Evolutionary conservation across 1,284 basidiomycete species (phyloP).

Genomic region (Inonotus hispidus): DNA sequence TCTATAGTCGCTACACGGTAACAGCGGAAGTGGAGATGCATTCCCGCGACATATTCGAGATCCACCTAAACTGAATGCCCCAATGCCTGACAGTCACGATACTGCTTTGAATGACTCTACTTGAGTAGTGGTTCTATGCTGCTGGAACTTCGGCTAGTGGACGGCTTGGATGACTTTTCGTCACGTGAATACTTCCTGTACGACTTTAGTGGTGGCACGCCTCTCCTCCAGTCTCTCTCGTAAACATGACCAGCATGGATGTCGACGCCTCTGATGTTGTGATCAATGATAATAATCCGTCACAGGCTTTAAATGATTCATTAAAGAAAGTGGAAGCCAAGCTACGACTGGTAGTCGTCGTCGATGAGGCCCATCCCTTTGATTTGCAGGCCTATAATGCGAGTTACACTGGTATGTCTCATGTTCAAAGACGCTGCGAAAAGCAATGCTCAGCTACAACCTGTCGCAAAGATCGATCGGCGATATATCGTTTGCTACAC

Average conservation of each 20-base stretch:
- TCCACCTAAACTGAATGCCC: no score
- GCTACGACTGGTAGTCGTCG: conserved; percentile 31
- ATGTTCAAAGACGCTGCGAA: not conserved
- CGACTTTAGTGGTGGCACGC: not conserved
- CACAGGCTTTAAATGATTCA: not conserved
- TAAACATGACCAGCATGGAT: conserved; percentile 13
- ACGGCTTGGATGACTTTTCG: no score
- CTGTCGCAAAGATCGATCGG: conserved; percentile 49
- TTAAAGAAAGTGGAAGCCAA: conserved; percentile 14
- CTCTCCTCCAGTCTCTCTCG: not conserved
- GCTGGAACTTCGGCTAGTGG: no score
- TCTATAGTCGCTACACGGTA: no score
- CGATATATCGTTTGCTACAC: conserved; percentile 62
- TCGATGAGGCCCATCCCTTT: conserved; percentile 74
- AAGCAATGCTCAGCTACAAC: not conserved
- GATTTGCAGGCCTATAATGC: conserved; percentile 69
- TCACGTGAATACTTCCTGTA: no score
- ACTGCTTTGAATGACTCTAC: no score
- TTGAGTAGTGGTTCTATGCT: no score
- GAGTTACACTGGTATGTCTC: conserved; percentile 50
- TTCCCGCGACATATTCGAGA: no score
- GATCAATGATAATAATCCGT: not conserved
- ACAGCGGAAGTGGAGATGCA: no score
- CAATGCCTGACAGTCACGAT: no score
- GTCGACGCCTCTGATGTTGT: conserved; percentile 6